phyloP scores from a whole-genome alignment of 1,284 basidiomycete genomes.

The Papiliotrema laurentii region DNA sequence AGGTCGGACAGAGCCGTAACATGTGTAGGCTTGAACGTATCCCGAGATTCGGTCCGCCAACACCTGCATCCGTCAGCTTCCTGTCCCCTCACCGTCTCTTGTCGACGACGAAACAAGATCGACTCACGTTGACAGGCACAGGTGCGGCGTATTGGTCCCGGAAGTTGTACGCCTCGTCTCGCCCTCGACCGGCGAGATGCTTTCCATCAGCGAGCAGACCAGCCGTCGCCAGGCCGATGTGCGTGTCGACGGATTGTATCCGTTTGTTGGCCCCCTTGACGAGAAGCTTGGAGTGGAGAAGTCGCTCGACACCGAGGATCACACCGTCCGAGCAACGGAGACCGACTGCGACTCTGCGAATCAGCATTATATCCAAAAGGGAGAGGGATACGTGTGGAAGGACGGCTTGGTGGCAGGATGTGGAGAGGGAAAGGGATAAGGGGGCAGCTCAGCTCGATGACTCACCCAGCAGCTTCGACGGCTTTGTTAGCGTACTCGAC shows the following conservation, averaged over 20 bases:
- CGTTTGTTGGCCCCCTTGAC: conserved; percentile 89
- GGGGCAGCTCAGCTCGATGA: conserved; percentile 2
- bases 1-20: conserved; percentile 96
- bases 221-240: conserved; percentile 88
- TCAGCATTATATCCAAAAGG: conserved; percentile 2
- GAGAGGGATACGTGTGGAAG: background rate
- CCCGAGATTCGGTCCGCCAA: conserved; percentile 79
- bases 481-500: conserved; percentile 99
- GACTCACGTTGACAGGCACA: conserved; percentile 70
- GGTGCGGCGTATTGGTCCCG: conserved; percentile 72
- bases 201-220: conserved; percentile 93
- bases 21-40: conserved; percentile 93
- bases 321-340: conserved; percentile 90
- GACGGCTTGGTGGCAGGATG: background rate
- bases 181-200: conserved; percentile 77
- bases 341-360: conserved; percentile 75
- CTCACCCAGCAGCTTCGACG: conserved; percentile 92
- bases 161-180: conserved; percentile 76
- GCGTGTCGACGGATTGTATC: conserved; percentile 88
- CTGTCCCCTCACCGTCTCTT: background rate
- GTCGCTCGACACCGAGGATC: conserved; percentile 92
- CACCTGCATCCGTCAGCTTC: conserved; percentile 51
- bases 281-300: conserved; percentile 94
- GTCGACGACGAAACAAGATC: background rate
- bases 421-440: background rate